phyloP scores from a whole-genome alignment of 352 stramenopile genomes.

The Elongisporangium undulatum region DNA sequence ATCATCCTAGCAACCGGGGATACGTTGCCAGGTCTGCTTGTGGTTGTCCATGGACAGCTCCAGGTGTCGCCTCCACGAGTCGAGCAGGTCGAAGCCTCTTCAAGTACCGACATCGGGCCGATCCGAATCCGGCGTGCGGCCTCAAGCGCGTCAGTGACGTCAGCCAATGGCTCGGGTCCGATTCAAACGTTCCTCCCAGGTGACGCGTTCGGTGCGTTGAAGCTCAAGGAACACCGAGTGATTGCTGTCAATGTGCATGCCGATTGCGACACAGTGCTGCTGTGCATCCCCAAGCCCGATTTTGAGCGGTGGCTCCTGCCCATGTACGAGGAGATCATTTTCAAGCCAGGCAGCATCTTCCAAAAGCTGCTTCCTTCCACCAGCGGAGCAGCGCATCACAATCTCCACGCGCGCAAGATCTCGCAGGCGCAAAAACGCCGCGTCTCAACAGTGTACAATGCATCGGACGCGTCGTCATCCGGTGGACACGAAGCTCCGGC shows the following conservation, averaged over 20 bases:
- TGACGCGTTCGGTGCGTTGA: constrained; percentile 27
- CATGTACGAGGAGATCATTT: constrained; percentile 22
- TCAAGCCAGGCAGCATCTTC: constrained; percentile 35
- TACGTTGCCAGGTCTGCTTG: constrained; percentile 16
- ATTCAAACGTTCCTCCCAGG: constrained; percentile 22
- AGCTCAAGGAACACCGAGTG: constrained; percentile 13
- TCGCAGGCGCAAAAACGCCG: constrained; percentile 5
- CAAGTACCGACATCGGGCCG: neutral
- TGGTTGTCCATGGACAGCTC: constrained; percentile 34
- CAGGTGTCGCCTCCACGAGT: neutral
- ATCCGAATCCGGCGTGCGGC: neutral
- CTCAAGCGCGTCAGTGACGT: neutral
- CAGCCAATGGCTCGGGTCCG: neutral
- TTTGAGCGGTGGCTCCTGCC: constrained; percentile 46
- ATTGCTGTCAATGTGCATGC: constrained; percentile 14
- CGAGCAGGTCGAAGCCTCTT: neutral
- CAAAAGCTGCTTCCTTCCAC: constrained; percentile 12
- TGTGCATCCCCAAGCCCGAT: constrained; percentile 23
- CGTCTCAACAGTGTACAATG: constrained; percentile 7
- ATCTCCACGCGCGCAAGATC: neutral
- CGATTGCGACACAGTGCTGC: constrained; percentile 28
- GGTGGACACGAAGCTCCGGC: neutral
- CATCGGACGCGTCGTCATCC: constrained; percentile 4
- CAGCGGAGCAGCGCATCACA: neutral
- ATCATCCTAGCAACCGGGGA: constrained; percentile 17